Evolutionary conservation across 2,329 filamentous ascomycete species (phyloP).

Genomic region (Phyllosticta capitalensis): DNA sequence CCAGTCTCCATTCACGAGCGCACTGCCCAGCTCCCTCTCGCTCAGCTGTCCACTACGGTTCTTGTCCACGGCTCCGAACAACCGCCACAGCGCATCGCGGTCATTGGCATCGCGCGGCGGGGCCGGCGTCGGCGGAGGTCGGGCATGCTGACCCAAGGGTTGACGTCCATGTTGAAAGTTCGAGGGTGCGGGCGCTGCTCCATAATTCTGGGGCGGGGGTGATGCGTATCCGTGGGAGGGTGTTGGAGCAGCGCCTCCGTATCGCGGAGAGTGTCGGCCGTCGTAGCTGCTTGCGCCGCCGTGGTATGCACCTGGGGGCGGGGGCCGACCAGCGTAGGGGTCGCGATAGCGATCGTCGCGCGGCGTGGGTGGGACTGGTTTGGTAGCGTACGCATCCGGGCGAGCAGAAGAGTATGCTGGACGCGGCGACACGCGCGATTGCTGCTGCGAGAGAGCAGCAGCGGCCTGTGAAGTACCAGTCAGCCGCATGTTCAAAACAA

Average conservation of each 20-base stretch:
- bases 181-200: constrained; percentile 46
- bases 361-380: constrained; percentile 31
- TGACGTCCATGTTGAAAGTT: constrained; percentile 55
- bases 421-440: constrained; percentile 17
- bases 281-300: constrained; percentile 19
- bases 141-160: constrained; percentile 36
- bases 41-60: constrained; percentile 73
- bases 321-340: constrained; percentile 7
- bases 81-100: constrained; percentile 61
- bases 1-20: constrained; percentile 94
- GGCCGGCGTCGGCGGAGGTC: constrained; percentile 38
- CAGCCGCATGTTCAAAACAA: constrained; percentile 10
- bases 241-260: constrained; percentile 17
- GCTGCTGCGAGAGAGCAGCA: constrained; percentile 22
- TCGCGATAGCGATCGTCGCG: constrained; percentile 24
- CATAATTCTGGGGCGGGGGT: constrained; percentile 40
- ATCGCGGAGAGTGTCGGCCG: constrained; percentile 21
- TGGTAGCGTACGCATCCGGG: constrained; percentile 33
- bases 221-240: constrained; percentile 32
- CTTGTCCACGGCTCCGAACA: constrained; percentile 89
- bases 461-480: constrained; percentile 28
- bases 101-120: constrained; percentile 52
- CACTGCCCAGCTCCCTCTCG: constrained; percentile 76
- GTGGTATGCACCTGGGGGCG: constrained; percentile 31
- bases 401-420: constrained; percentile 26